A percentile compares a stretch with the other conserved stretches of the same genome.
These are phyloP conservation scores for Amanita rimosa DNA, from an alignment of 768 basidiomycete species.

Conservation along the genomic window DNA sequence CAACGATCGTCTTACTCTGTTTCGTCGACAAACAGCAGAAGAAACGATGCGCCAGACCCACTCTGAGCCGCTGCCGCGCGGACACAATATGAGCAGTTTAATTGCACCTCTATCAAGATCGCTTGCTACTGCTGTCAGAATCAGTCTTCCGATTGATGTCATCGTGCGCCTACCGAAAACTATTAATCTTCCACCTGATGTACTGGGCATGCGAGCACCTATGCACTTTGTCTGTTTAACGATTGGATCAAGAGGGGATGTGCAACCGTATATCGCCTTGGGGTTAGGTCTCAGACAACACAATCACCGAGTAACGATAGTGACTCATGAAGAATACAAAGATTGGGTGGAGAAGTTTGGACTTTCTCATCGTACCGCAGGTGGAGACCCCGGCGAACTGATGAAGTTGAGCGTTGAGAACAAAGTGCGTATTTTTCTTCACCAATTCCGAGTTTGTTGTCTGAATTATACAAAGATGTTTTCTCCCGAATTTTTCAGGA, in stretches of 20 bases:
- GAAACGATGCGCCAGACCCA: neutral
- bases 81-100: slow-evolving; percentile 23
- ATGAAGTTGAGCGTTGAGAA: slow-evolving; percentile 50
- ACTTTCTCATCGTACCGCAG: slow-evolving; percentile 47
- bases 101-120: slow-evolving; percentile 34
- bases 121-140: slow-evolving; percentile 18
- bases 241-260: slow-evolving; percentile 56
- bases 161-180: slow-evolving; percentile 28
- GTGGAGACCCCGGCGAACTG: slow-evolving; percentile 57
- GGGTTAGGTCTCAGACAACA: slow-evolving; percentile 35
- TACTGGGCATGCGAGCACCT: slow-evolving; percentile 19
- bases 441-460: neutral
- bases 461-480: slow-evolving; percentile 38
- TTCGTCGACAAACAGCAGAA: slow-evolving; percentile 1
- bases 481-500: slow-evolving; percentile 61
- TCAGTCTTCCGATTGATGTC: slow-evolving; percentile 18
- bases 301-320: slow-evolving; percentile 43
- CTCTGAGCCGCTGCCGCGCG: neutral
- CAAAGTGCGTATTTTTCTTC: slow-evolving; percentile 16
- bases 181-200: slow-evolving; percentile 32
- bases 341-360: slow-evolving; percentile 51
- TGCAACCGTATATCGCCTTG: slow-evolving; percentile 52
- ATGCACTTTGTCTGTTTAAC: slow-evolving; percentile 53
- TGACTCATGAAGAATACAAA: slow-evolving; percentile 44
- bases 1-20: slow-evolving; percentile 11